Conservation (phyloP, 805 yeast genomes). For the Wickerhamiella spandovensis region DNA sequence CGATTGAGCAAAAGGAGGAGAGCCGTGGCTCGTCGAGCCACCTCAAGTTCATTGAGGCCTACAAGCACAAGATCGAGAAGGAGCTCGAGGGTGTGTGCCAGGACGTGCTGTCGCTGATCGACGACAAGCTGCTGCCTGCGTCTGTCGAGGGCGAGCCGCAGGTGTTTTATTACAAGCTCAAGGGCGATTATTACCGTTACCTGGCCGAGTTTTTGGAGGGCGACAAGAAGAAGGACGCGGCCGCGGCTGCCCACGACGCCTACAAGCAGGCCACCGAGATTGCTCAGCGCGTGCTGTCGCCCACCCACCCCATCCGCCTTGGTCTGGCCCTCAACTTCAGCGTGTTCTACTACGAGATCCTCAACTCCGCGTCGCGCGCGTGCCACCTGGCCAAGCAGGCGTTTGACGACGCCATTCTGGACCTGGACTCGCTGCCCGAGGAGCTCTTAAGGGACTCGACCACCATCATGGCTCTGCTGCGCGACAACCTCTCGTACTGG, state of each 20-base stretch:
- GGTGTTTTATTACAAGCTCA: slow-evolving; percentile 97
- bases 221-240: slow-evolving; percentile 85
- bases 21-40: slow-evolving; percentile 84
- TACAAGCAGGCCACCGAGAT: slow-evolving; percentile 93
- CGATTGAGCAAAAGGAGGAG: slow-evolving; percentile 97
- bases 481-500: slow-evolving; percentile 98
- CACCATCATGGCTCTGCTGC: slow-evolving; percentile 94
- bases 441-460: slow-evolving; percentile 98
- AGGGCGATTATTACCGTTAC: slow-evolving; percentile 99
- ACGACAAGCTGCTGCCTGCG: slow-evolving; percentile 80
- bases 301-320: slow-evolving; percentile 96
- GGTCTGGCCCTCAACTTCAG: slow-evolving; percentile 97
- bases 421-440: slow-evolving; percentile 92
- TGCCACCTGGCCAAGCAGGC: slow-evolving; percentile 99
- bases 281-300: slow-evolving; percentile 92
- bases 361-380: slow-evolving; percentile 96
- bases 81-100: slow-evolving; percentile 90
- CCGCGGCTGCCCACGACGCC: slow-evolving; percentile 84
- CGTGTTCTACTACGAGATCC: slow-evolving; percentile 95
- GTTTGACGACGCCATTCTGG: slow-evolving; percentile 97
- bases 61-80: slow-evolving; percentile 86
- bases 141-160: slow-evolving; percentile 96
- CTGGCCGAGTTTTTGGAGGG: slow-evolving; percentile 91
- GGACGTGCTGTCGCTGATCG: slow-evolving; percentile 78
- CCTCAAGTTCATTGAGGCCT: slow-evolving; percentile 78